A percentile compares a stretch with the other conserved stretches of the same genome.
Evolutionary conservation across 2,329 filamentous ascomycete genomes (phyloP).

Genomic region (Trichoderma sp.): DNA sequence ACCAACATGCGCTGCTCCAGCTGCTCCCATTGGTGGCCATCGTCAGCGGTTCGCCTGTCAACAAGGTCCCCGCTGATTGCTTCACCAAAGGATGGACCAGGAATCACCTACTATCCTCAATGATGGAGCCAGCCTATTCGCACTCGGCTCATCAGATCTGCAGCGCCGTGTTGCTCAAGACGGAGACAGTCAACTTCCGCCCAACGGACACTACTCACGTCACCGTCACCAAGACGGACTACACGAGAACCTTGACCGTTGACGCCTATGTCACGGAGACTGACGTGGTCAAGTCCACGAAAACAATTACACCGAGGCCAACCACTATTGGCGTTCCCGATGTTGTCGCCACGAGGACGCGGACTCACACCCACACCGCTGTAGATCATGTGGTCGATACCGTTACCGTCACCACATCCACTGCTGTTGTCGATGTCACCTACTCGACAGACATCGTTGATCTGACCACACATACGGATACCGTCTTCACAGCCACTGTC

Average conservation of each 20-base stretch:
- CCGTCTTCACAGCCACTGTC: neutral
- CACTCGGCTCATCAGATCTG: neutral
- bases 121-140: neutral
- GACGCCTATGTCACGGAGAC: neutral
- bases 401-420: neutral
- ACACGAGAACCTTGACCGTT: neutral
- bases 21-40: neutral
- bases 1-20: neutral
- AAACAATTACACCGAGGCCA: neutral
- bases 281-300: neutral
- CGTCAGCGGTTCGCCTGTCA: neutral
- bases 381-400: neutral
- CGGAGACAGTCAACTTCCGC: neutral
- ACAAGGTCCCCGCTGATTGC: neutral
- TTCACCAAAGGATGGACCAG: neutral
- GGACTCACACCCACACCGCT: neutral
- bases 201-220: neutral
- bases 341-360: neutral
- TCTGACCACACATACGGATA: neutral
- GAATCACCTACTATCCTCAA: neutral
- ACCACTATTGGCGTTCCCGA: neutral
- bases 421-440: neutral
- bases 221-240: neutral
- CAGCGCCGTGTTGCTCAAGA: neutral
- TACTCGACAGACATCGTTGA: neutral